A percentile compares a stretch with the other conserved stretches of the same genome.
These are phyloP conservation scores for Sutorius australiensis DNA, from an alignment of 768 basidiomycete genomes.

Conservation along the genomic window DNA sequence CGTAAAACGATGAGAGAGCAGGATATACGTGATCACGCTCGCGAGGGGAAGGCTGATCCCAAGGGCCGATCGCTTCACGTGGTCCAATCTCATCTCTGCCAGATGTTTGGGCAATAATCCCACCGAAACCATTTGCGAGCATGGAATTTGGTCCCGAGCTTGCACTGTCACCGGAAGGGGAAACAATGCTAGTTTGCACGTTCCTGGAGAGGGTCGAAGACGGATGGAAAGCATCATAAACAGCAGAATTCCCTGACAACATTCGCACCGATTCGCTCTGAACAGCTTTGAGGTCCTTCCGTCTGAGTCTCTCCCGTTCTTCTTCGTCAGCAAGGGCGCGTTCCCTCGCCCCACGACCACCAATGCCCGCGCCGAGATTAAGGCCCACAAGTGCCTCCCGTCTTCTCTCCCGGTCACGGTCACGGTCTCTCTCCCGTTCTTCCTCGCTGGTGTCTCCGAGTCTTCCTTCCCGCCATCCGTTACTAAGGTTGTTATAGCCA, in stretches of 20 bases:
- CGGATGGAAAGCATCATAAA: constrained; percentile 80
- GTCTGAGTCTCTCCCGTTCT: constrained; percentile 50
- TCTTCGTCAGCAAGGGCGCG: constrained; percentile 58
- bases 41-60: constrained; percentile 32
- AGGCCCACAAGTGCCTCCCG: constrained; percentile 43
- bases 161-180: constrained; percentile 19
- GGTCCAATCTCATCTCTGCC: constrained; percentile 22
- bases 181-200: constrained; percentile 22
- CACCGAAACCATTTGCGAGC: constrained; percentile 23
- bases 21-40: constrained; percentile 29
- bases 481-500: constrained; percentile 35
- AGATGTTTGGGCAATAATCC: constrained; percentile 25
- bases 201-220: constrained; percentile 36
- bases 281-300: constrained; percentile 45
- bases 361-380: constrained; percentile 26
- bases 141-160: constrained; percentile 16
- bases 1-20: constrained; percentile 27
- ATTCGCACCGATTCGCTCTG: constrained; percentile 38
- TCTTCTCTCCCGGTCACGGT: constrained; percentile 39
- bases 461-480: constrained; percentile 36
- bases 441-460: constrained; percentile 33
- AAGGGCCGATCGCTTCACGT: constrained; percentile 30
- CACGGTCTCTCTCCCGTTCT: constrained; percentile 47
- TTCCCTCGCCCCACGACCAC: constrained; percentile 54
- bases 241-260: constrained; percentile 40